Evolutionary conservation across 2,329 filamentous ascomycete species (phyloP), one percentile per base, ranked within the genome.

Genomic region (Harringtonia aguacate): DNA sequence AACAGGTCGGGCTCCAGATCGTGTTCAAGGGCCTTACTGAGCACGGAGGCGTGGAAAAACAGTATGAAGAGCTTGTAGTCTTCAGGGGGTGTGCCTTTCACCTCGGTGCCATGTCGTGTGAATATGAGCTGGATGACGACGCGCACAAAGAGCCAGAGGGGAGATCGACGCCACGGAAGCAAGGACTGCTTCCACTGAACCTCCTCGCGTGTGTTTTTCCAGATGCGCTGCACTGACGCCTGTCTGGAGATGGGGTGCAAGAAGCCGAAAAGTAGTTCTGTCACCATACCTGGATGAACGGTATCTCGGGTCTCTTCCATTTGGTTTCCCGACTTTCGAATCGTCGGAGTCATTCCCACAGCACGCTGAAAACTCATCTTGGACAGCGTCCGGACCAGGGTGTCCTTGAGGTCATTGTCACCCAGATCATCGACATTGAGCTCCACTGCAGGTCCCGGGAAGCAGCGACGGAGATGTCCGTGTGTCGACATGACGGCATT

Each of bases 191-290:
- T 46, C 59, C 62, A 76, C 8, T 72, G 43, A 1, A 77, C 64
- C 12, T 79, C 73, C 31, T 79, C 73, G 3, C 72, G 66, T 1
- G 69, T 72, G 22, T 69, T 60, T 46, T 79, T 80, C 36, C 49
- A 58, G n/a, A 79, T 61, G 0, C 60, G 57, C 0, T 38, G 12
- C 0, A 52, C 50, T 0, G 55, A 15, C 6, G 49, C 45, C 0
- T 53, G 44, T 3, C 49, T 40, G 0, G 70, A 70, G 1, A 66
- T 46, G 5, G 65, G 59, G 12, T 57, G 55, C 3, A 77, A 49
- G 4, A 72, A 58, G 0, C 62, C 60, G 0, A 50, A 41, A 4
- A 68, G 58, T 8, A 73, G 61, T 36, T 77, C 68, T 0, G 71
- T 77, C 0, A 79, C 63, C 14, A 77, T 58, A 2, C 54, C 60